Base-by-base conservation (phyloP, 768 basidiomycete genomes). In the Agaricus subrufescens region DNA sequence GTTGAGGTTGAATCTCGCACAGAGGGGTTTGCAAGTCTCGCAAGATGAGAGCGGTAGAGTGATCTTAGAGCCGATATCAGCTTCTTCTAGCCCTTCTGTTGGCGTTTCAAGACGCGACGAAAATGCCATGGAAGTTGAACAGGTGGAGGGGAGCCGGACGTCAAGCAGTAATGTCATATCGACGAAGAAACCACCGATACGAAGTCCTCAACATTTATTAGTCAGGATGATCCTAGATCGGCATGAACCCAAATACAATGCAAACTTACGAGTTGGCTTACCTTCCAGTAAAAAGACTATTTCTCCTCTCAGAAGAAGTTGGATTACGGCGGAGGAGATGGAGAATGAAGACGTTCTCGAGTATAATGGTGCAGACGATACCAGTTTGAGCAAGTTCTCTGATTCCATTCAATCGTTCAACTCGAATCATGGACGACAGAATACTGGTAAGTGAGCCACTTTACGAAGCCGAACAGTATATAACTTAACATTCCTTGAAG, bases 151-250 rank as follows among this genome's bases (percentile, higher is more conserved):
- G 46, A 15, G 31, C 7, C 55, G 31, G 50, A 56, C 34, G 34
- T 34, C 7, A 42, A 34, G 23, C 7, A 6, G 29, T 14, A 25
- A 11, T 11, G 2, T 34, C 11, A 11, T 34, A 11, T 11, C 19
- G 12, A 31, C 26, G 31, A 56, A 56, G 40, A 27, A 42, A 19
- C 47, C 43, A 27, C 48, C 48, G 4, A 56, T 56, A 44, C 44
- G 37, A 23, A 56, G 49, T 29, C 49, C 55, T 1, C 48, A 50
- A 15, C 55, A 56, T 29, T 23, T 56, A n/a, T 25, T 56, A 14
- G 55, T 47, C 31, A 56, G 50, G 55, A 56, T 56, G 55, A 44
- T 56, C 3, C 45, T 56, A 42, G 55, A 56, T 50, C 55, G 48
- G 29, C 48, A 56, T 15, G 55, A 56, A 38, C 48, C 55, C 3